These are phyloP conservation scores for Volutella citrinella DNA, from an alignment of 2,329 filamentous ascomycete genomes.

Conservation along the genomic window DNA sequence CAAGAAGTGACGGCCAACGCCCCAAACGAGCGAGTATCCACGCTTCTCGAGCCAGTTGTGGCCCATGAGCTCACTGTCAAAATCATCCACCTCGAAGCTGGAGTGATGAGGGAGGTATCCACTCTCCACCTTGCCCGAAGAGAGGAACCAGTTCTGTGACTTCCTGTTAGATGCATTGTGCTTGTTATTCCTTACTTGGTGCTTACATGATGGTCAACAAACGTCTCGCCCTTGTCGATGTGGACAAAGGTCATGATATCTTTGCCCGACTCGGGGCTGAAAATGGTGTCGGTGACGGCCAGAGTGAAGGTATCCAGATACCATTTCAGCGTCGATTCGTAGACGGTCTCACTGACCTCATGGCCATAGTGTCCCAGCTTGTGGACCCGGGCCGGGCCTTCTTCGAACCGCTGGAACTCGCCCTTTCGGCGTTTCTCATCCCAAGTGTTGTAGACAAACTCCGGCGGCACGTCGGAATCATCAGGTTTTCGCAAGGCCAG, in stretches of 20 bases:
- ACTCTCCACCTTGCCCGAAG: no score
- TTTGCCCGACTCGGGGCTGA: slow-evolving; percentile 8
- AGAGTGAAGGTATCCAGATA: slow-evolving; percentile 42
- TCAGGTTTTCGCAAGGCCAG: no score
- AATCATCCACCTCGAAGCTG: slow-evolving; percentile 51
- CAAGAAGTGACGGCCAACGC: slow-evolving; percentile 58
- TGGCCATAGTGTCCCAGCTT: slow-evolving; percentile 11
- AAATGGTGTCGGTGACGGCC: slow-evolving; percentile 32
- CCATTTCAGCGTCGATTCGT: slow-evolving; percentile 31
- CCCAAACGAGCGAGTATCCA: slow-evolving; percentile 55
- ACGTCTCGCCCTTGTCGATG: slow-evolving; percentile 47
- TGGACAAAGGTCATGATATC: slow-evolving; percentile 45
- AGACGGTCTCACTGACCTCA: slow-evolving; percentile 27
- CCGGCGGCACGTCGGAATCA: no score
- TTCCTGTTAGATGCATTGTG: no score
- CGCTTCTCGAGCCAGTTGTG: slow-evolving; percentile 56
- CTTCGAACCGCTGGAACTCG: slow-evolving; percentile 2
- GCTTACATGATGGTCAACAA: slow-evolving; percentile 49
- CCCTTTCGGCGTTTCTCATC: neutral
- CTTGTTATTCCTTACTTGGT: no score
- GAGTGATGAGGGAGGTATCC: no score
- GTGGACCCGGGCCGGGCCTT: slow-evolving; percentile 4
- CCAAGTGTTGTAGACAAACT: no score
- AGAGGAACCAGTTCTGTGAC: no score
- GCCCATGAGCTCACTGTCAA: slow-evolving; percentile 58